Percentiles rank a stretch among this genome's conserved stretches.
Conservation (phyloP, 352 stramenopile species). For the Peronospora belbahrii region DNA sequence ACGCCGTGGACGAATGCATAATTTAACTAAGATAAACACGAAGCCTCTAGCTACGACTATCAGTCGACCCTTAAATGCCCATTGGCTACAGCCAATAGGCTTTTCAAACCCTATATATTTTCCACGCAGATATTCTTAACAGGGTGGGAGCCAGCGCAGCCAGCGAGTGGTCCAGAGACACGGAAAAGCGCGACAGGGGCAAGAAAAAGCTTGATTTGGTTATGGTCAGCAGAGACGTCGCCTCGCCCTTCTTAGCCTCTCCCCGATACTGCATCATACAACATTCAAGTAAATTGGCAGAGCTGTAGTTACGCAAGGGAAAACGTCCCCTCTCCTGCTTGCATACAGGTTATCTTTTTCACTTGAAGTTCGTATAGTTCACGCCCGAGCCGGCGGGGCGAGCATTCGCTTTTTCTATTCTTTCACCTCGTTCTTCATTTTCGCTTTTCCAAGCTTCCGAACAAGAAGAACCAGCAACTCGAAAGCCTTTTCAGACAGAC, state of each 20-base stretch:
- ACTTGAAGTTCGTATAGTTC: constrained; percentile 40
- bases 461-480: constrained; percentile 9
- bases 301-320: constrained; percentile 4
- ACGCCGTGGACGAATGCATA: constrained; percentile 17
- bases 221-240: constrained; percentile 21
- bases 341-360: constrained; percentile 26
- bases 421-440: constrained; percentile 27
- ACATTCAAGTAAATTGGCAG: constrained; percentile 7
- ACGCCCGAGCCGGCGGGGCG: neutral
- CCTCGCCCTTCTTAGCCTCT: constrained; percentile 11
- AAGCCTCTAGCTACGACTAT: constrained; percentile 17
- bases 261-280: neutral
- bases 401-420: neutral
- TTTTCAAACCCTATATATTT: constrained; percentile 25
- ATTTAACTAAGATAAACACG: constrained; percentile 24
- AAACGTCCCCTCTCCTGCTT: constrained; percentile 30
- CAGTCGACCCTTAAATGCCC: constrained; percentile 24
- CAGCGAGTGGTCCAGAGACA: constrained; percentile 31
- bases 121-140: neutral
- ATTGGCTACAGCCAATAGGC: constrained; percentile 7
- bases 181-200: constrained; percentile 25
- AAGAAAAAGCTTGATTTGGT: constrained; percentile 9
- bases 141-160: constrained; percentile 17
- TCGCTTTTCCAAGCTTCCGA: constrained; percentile 31
- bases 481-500: neutral